Evolutionary conservation across 306 rosid genomes (phyloP), one percentile per base, ranked within the genome.

Genomic region (Mimosa bimucronata): DNA sequence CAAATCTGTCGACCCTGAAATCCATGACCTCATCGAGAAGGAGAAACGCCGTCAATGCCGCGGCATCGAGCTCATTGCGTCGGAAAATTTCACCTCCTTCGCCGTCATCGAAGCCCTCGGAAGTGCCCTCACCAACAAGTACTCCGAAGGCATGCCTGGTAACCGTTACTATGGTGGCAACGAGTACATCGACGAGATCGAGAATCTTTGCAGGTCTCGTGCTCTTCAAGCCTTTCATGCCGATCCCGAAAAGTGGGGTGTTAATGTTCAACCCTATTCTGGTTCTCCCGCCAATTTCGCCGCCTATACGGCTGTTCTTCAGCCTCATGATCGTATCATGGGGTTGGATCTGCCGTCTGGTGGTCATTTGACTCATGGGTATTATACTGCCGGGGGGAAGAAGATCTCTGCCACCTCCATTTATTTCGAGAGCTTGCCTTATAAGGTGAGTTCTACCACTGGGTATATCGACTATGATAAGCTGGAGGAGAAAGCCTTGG

Each of bases 251-350:
- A 62, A 19, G 0, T 94, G 98, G 98, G 98, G 98, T 7, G 98
- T 94, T 53, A 94, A 94, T 61, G 98, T 94, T 2, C 98, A 94
- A 71, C 98, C 98, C 0, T 94, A 94, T 72, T 94, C 98, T 25
- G 98, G 98, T 4, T 91, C 97, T 0, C 98, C 98, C 5, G 98
- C 98, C 0, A 94, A 94, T 67, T 94, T 94, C 86, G 98, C 98
- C 34, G 98, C 98, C 71, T 94, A 94, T 88, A 94, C 98, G 25
- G 98, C 98, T 0, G 92, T 94, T 29, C 97, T 94, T 4, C 81
- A 92, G 19, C 98, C 98, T 6, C 98, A 94, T 19, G 98, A 94
- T 67, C 89, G 98, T 1, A 94, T 94, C 83, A 94, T 94, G 98
- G 98, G 98, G 0, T 61, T 94, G 80, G 98, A 94, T 83, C 97